These are phyloP conservation scores for Picea glauca DNA, from an alignment of 75 land plant species.

Conservation along the genomic window DNA sequence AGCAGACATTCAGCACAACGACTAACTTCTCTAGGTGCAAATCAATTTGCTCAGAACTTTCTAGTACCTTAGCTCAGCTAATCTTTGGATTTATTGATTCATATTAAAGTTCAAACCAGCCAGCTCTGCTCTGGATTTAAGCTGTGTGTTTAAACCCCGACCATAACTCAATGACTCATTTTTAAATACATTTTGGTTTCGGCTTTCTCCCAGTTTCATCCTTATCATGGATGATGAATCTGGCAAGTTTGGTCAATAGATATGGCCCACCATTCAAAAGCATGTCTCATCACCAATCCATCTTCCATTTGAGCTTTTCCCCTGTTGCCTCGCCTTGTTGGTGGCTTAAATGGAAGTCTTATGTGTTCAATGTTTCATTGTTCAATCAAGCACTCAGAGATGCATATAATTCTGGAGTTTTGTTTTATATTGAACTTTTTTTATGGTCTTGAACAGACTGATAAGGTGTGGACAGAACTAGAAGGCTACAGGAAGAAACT, in stretches of 20 bases:
- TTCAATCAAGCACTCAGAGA: background rate
- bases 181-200: background rate
- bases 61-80: too few species aligned
- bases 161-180: background rate
- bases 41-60: too few species aligned
- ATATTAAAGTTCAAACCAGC: background rate
- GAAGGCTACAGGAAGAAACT: constrained; percentile 67
- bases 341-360: background rate
- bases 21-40: too few species aligned
- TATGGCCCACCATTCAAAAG: background rate
- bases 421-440: constrained; percentile 2
- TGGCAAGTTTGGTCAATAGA: background rate
- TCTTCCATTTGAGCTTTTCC: background rate
- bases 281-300: background rate
- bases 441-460: constrained; percentile 30
- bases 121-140: background rate
- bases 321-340: background rate
- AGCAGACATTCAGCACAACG: too few species aligned
- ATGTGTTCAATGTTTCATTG: background rate
- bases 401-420: background rate
- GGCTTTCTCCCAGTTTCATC: background rate
- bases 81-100: background rate
- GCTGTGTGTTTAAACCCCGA: background rate
- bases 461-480: constrained; percentile 57
- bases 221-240: background rate